These are phyloP conservation scores for Pseudogymnoascus sp. DNA, from an alignment of 2,329 filamentous ascomycete species.

Conservation along the genomic window DNA sequence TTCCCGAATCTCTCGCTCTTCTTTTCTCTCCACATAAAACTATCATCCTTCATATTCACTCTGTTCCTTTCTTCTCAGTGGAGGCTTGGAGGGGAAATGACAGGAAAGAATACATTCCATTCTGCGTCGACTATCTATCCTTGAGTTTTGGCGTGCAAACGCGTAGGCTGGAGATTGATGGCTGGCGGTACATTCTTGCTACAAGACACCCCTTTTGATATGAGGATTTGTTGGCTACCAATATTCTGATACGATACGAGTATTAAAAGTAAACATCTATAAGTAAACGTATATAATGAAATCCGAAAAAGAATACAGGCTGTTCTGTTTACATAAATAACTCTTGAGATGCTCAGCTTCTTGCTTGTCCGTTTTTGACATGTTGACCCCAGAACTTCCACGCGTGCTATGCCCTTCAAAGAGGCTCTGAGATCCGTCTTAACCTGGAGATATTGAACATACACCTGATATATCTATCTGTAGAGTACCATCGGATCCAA, in stretches of 20 bases:
- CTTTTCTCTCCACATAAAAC: constrained; percentile 38
- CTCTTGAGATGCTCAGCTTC: background rate
- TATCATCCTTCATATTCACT: constrained; percentile 59
- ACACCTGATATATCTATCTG: background rate
- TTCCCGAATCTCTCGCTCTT: constrained; percentile 20
- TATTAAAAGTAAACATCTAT: background rate
- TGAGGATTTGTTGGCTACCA: background rate
- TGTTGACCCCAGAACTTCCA: too few relatives aligned
- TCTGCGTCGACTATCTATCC: constrained; percentile 50
- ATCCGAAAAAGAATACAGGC: background rate
- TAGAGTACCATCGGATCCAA: background rate
- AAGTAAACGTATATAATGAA: background rate
- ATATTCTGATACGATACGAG: background rate
- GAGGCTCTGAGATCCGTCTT: background rate
- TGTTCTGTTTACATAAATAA: background rate
- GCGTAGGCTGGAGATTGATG: constrained; percentile 22
- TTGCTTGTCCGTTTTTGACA: background rate
- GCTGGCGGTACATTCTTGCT: constrained; percentile 8
- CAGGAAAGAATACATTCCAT: constrained; percentile 49
- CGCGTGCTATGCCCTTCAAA: background rate
- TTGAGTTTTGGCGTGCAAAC: constrained; percentile 38
- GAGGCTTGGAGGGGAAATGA: constrained; percentile 62
- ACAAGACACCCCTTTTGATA: background rate
- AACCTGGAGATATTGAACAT: background rate
- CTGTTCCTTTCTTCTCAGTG: constrained; percentile 46